phyloP scores from a whole-genome alignment of 306 rosid species.

The Quillaja saponaria region DNA sequence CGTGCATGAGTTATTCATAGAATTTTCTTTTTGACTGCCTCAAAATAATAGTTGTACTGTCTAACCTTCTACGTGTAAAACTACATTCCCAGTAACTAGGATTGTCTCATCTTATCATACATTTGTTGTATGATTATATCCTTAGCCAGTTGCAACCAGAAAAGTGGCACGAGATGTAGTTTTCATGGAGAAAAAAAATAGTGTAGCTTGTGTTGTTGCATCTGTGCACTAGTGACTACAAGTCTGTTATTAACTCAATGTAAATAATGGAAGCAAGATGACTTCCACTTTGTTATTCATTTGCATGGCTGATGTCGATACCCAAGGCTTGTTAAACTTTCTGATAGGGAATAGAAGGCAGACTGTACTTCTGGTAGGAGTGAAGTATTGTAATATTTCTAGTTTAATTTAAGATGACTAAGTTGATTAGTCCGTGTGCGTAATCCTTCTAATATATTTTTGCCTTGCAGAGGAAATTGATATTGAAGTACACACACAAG shows the following conservation, averaged over 20 bases:
- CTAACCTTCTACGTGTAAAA: neutral
- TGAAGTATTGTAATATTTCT: constrained; percentile 12
- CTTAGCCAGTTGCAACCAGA: too few relatives aligned
- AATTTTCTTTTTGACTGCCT: neutral
- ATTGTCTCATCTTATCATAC: neutral
- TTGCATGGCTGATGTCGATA: neutral
- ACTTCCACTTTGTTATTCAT: neutral
- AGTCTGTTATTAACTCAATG: constrained; percentile 3
- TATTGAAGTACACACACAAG: constrained; percentile 74
- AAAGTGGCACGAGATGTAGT: too few relatives aligned
- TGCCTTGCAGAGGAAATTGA: constrained; percentile 78
- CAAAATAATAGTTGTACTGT: neutral
- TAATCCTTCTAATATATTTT: constrained; percentile 31
- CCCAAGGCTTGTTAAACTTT: neutral
- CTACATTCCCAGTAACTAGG: too few relatives aligned
- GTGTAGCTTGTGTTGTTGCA: neutral
- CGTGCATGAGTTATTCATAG: too few relatives aligned
- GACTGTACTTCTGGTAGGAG: neutral
- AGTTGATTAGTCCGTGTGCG: neutral
- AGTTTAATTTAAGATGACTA: constrained; percentile 3
- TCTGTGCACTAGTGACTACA: neutral
- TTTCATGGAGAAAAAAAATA: too few relatives aligned
- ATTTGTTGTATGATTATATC: too few relatives aligned
- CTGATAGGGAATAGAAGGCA: constrained; percentile 1
- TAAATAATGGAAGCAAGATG: constrained; percentile 2